phyloP scores from a whole-genome alignment of 2,329 filamentous ascomycete genomes.

The Claviceps purpurea region DNA sequence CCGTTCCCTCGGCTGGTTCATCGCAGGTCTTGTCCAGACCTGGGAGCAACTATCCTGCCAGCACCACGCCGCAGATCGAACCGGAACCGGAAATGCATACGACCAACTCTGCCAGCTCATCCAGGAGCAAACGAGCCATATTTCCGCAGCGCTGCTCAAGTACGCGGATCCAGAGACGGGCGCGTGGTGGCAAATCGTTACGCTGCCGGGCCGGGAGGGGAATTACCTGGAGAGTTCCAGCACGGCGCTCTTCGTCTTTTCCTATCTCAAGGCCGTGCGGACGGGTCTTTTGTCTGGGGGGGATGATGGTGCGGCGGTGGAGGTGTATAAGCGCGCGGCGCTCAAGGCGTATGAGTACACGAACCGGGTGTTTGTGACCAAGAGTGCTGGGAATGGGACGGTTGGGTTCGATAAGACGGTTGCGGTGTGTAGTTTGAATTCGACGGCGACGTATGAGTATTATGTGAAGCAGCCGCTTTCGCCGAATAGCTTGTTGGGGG shows the following conservation, averaged over 20 bases:
- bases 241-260: constrained; percentile 43
- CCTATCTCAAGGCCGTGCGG: constrained; percentile 8
- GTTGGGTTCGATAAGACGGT: constrained; percentile 27
- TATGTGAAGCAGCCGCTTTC: constrained; percentile 22
- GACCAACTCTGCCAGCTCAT: constrained; percentile 11
- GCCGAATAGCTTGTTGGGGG: constrained; percentile 25
- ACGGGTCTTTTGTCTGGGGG: constrained; percentile 1
- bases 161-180: constrained; percentile 28
- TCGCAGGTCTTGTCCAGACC: constrained; percentile 36
- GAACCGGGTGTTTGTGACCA: constrained; percentile 29
- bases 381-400: constrained; percentile 24
- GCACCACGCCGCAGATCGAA: no score
- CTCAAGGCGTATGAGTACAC: constrained; percentile 21
- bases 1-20: constrained; percentile 41
- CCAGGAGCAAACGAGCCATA: background rate
- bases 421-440: constrained; percentile 27
- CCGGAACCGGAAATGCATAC: no score
- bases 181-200: constrained; percentile 43
- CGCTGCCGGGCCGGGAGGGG: constrained; percentile 33
- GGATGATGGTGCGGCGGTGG: background rate
- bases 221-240: constrained; percentile 50
- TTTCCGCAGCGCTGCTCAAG: constrained; percentile 15
- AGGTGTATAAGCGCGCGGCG: constrained; percentile 2
- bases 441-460: constrained; percentile 26
- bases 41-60: constrained; percentile 26